Base-by-base conservation (phyloP, 495 filamentous ascomycete species). In the Amphirosellinia nigrospora region DNA sequence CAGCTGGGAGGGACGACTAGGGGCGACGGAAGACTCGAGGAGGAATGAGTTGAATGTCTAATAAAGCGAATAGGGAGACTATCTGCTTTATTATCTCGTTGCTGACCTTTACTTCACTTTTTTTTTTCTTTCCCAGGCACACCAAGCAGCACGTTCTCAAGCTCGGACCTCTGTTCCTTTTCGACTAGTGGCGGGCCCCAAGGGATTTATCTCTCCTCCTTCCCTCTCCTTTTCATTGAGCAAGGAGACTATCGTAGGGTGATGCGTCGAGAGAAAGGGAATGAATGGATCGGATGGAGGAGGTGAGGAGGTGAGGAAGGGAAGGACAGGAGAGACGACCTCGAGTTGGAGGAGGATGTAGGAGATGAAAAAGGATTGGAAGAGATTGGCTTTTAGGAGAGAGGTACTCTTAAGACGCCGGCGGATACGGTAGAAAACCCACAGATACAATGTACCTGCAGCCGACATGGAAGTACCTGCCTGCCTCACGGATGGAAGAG, bases 261-360 rank as follows among this genome's bases (percentile, higher is more conserved):
- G 69, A 55, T 73, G 66, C 66, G 61, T 74, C 34, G 70, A 64
- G 60, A 70, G 72, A 68, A 71, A 74, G 72, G 78, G 79, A 84
- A 86, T 79, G 84, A 85, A 80, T 84, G 82, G 81, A 86, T 86
- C 85, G 85, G 85, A 84, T 84, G 80, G 82, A 81, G 79, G 82
- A 69, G 82, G 81, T 80, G 79, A 77, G 71, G 77, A 79, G 69
- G 68, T 56, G 62, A 68, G 58, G 80, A 84, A 85, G 80, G 78
- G 81, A 77, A 82, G 83, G 82, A 80, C 80, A 81, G 79, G 82
- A 84, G 82, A 85, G 84, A 83, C 84, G 83, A 80, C 79, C 80
- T 85, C 79, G 80, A 85, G 85, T 82, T 81, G 85, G 81, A 84
- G 83, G 86, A 83, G 80, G 85, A 84, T 81, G 81, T 76, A 80